Evolutionary conservation across 2,329 filamentous ascomycete species (phyloP), one percentile per base, ranked within the genome.

Genomic region (Sporothrix globosa): DNA sequence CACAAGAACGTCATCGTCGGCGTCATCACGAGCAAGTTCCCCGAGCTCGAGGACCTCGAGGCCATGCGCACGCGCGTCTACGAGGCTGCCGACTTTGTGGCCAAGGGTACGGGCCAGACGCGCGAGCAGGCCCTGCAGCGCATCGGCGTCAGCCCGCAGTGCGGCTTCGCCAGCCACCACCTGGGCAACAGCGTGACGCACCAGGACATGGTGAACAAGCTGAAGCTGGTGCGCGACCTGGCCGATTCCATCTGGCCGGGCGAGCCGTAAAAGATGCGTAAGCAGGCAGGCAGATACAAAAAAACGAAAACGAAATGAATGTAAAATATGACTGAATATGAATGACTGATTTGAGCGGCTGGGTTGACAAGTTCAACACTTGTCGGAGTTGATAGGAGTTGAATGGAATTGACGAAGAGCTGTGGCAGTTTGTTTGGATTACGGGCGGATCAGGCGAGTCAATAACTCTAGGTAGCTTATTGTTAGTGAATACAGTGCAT

Each of bases 151-250:
- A 90, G 87, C 76, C 89, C 90, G 3, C 89, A 92, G 81, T 91
- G 88, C 76, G 89, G 88, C 0, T 90, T 91, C 77, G 90, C 90
- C 3, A 91, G 88, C 75, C 89, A 92, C 75, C 85, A 87, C 19
- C 83, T 89, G 73, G 90, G 89, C 0, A 91, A 92, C 76, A 83
- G 85, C 50, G 84, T 92, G 75, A 87, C 86, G 1, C 85, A 86
- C 75, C 85, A 90, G 48, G 90, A 88, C 75, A 92, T 92, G 90
- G 84, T 88, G 79, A 86, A 84, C 75, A 92, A 92, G 82, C 79
- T 92, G 75, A 84, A 87, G 80, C 81, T 92, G 71, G 90, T 92
- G 44, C 85, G 88, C 71, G 83, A 87, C 67, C 84, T 92, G 74
- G 90, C 90, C 5, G 84, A 88, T 75, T 84, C 87, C 70, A 83